A percentile compares a stretch with the other conserved stretches of the same genome.
These are phyloP conservation scores for Arthrobotrys sinensis DNA, from an alignment of 2,329 filamentous ascomycete species.

Conservation along the genomic window DNA sequence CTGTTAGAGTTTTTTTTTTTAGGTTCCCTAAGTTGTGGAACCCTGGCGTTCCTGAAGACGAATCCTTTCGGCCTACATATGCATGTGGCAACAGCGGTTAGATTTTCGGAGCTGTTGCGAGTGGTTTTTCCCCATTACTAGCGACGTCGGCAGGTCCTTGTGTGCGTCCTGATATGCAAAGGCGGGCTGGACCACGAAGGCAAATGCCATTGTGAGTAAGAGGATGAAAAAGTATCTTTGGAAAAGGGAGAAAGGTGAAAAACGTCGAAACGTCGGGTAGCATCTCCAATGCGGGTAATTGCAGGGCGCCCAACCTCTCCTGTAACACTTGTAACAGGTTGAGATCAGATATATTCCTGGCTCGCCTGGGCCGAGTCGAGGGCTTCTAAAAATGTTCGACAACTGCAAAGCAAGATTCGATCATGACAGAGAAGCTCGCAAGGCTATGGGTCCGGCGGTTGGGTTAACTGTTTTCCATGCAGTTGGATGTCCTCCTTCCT, in stretches of 20 bases:
- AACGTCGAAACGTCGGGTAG: constrained; percentile 48
- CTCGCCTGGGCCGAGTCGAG: constrained; percentile 9
- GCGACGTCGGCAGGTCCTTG: constrained; percentile 20
- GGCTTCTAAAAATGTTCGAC: constrained; percentile 33
- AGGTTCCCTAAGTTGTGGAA: constrained; percentile 39
- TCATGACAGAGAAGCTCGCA: constrained; percentile 1
- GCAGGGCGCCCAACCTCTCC: constrained; percentile 55
- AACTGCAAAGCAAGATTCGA: constrained; percentile 16
- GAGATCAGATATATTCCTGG: constrained; percentile 47
- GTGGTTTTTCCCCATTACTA: constrained; percentile 15
- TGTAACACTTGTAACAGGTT: constrained; percentile 60
- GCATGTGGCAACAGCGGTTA: constrained; percentile 39
- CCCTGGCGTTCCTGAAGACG: constrained; percentile 42
- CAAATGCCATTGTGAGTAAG: constrained; percentile 17
- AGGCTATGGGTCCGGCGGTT: constrained; percentile 11
- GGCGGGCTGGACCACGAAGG: constrained; percentile 12
- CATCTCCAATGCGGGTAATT: constrained; percentile 55
- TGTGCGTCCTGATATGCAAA: constrained; percentile 16
- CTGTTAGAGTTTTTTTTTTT: constrained; percentile 34
- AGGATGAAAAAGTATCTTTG: constrained; percentile 3
- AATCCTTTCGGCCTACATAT: constrained; percentile 50
- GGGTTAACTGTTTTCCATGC: constrained; percentile 13
- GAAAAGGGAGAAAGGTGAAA: constrained; percentile 12
- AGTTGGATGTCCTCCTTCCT: constrained; percentile 48
- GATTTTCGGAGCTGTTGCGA: constrained; percentile 36